phyloP scores from a whole-genome alignment of 176 grass and related monocot species.

The Ensete glaucum region DNA sequence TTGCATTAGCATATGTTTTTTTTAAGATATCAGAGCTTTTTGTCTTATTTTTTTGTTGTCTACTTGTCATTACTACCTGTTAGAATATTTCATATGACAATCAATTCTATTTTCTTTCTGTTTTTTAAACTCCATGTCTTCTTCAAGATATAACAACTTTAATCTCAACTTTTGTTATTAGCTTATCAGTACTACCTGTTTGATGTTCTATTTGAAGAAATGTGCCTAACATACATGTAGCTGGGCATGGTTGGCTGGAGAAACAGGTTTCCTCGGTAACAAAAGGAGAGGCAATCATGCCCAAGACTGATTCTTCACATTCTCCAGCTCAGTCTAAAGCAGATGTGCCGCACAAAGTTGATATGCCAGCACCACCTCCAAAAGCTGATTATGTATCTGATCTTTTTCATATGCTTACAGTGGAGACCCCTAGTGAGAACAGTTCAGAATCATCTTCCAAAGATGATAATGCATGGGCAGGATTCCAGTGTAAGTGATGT shows the following conservation, averaged over 20 bases:
- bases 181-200: not conserved
- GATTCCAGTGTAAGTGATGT: slow-evolving; percentile 73
- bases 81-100: too few species aligned
- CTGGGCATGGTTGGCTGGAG: not conserved
- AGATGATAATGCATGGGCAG: slow-evolving; percentile 77
- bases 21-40: not conserved
- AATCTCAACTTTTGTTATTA: not conserved
- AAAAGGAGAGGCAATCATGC: slow-evolving; percentile 49
- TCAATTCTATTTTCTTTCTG: not conserved
- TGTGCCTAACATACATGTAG: slow-evolving; percentile 18
- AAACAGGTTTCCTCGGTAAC: slow-evolving; percentile 44
- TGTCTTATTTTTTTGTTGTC: not conserved
- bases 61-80: too few species aligned
- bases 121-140: not conserved
- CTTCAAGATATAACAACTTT: not conserved
- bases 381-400: slow-evolving; percentile 89
- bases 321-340: slow-evolving; percentile 34
- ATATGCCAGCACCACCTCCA: slow-evolving; percentile 37
- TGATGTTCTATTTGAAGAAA: not conserved
- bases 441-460: slow-evolving; percentile 48
- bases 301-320: slow-evolving; percentile 46
- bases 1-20: too few species aligned
- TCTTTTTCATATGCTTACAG: slow-evolving; percentile 85
- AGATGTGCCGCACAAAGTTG: slow-evolving; percentile 17
- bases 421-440: slow-evolving; percentile 64